Conservation (phyloP, 2,329 filamentous ascomycete species). For the Hypoxylon sp. region DNA sequence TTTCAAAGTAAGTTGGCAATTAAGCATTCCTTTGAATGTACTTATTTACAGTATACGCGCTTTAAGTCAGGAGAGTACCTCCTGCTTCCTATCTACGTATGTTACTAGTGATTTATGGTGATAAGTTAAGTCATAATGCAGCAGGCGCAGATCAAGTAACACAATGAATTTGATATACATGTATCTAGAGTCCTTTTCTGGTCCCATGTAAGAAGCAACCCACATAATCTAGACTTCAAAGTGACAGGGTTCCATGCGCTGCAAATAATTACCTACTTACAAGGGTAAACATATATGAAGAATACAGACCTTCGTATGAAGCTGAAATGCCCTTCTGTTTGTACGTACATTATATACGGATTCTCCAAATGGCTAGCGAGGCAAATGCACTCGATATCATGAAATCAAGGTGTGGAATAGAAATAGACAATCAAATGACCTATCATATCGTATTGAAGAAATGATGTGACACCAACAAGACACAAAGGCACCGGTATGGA, state of each 20-base stretch:
- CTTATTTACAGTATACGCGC: neutral
- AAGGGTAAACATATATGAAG: neutral
- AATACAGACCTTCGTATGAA: constrained; percentile 16
- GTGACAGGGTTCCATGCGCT: neutral
- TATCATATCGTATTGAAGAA: constrained; percentile 45
- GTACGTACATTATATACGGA: constrained; percentile 9
- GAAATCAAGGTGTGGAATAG: constrained; percentile 14
- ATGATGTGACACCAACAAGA: constrained; percentile 36
- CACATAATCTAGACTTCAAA: neutral
- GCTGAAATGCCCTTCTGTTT: constrained; percentile 16
- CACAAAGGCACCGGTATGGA: constrained; percentile 23
- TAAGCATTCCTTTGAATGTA: constrained; percentile 4
- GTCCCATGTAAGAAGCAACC: neutral
- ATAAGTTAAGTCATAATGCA: neutral
- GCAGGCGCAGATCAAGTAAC: neutral
- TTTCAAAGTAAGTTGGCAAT: neutral
- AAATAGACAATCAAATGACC: constrained; percentile 36
- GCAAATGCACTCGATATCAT: constrained; percentile 13
- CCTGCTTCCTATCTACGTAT: too few relatives aligned
- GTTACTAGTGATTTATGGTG: too few relatives aligned
- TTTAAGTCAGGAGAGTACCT: constrained; percentile 1
- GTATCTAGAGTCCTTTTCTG: too few relatives aligned
- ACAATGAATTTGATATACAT: neutral
- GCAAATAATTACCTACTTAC: neutral
- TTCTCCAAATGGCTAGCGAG: constrained; percentile 2